These are phyloP conservation scores for Backusella liffmaniae DNA, from an alignment of 192 early-diverging fungal genomes.

Conservation along the genomic window DNA sequence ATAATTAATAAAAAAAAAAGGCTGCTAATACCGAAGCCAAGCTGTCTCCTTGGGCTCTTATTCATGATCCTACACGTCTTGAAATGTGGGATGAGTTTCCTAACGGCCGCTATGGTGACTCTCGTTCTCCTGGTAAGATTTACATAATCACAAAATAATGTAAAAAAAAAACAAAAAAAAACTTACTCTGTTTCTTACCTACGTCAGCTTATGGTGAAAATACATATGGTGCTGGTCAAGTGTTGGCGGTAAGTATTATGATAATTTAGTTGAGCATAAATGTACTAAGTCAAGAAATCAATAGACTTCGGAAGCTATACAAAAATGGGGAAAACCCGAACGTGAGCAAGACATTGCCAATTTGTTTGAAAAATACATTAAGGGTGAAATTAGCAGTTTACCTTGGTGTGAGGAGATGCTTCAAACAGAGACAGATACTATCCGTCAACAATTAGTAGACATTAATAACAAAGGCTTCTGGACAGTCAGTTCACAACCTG, in stretches of 20 bases:
- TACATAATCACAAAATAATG: not conserved
- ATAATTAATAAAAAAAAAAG: not conserved
- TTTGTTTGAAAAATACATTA: conserved; percentile 68
- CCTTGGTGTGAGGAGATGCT: conserved; percentile 72
- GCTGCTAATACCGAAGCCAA: conserved; percentile 63
- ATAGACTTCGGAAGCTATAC: conserved; percentile 49
- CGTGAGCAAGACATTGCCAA: conserved; percentile 53
- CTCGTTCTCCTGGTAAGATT: conserved; percentile 63
- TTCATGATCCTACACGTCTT: conserved; percentile 46
- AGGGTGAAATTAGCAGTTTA: conserved; percentile 54
- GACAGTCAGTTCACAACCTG: conserved; percentile 82
- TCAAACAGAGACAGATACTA: conserved; percentile 62
- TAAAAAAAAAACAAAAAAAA: not conserved
- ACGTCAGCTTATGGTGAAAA: conserved; percentile 54
- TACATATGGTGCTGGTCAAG: conserved; percentile 66
- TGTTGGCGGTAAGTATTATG: conserved; percentile 35
- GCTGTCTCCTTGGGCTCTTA: conserved; percentile 8
- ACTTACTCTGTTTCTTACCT: too few relatives aligned
- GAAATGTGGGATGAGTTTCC: conserved; percentile 88
- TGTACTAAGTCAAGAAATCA: not conserved
- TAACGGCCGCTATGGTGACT: conserved; percentile 87
- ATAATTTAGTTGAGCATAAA: not conserved
- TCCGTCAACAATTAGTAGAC: conserved; percentile 53
- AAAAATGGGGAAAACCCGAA: conserved; percentile 67
- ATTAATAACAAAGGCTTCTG: conserved; percentile 68